phyloP scores from a whole-genome alignment of 2,329 filamentous ascomycete species.

The Nigrograna mackinnonii region DNA sequence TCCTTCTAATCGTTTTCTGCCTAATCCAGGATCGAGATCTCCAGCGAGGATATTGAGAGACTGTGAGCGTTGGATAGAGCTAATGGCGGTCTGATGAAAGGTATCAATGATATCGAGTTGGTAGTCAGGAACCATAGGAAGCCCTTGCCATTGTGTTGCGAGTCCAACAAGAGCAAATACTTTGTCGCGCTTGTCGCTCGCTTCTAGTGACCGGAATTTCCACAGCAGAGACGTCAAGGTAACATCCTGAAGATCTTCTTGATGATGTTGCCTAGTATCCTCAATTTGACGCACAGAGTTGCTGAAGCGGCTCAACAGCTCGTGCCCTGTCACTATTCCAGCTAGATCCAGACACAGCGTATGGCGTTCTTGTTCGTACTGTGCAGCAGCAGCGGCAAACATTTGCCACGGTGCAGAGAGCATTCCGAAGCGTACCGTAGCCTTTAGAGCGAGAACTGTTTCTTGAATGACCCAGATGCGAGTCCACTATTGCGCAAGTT shows the following conservation, averaged over 20 bases:
- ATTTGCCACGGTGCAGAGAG: constrained; percentile 24
- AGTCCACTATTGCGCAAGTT: constrained; percentile 15
- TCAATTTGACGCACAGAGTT: constrained; percentile 18
- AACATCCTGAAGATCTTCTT: neutral
- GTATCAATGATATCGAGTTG: constrained; percentile 2
- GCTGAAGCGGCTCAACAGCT: constrained; percentile 15
- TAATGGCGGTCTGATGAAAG: constrained; percentile 10
- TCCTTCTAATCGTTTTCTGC: constrained; percentile 13
- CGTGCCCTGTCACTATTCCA: constrained; percentile 12
- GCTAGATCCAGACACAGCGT: constrained; percentile 10
- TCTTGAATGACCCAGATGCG: constrained; percentile 27
- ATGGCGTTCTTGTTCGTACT: constrained; percentile 15
- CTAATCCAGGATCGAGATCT: constrained; percentile 16
- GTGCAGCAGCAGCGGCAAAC: constrained; percentile 18
- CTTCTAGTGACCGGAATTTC: constrained; percentile 19
- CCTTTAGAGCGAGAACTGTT: constrained; percentile 20
- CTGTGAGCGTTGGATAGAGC: constrained; percentile 10
- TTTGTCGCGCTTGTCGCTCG: constrained; percentile 23
- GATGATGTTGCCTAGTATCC: constrained; percentile 10
- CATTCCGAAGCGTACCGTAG: constrained; percentile 17
- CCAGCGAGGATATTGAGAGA: constrained; percentile 17
- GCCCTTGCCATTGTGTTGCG: constrained; percentile 16
- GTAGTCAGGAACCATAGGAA: constrained; percentile 15
- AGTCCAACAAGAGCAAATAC: constrained; percentile 19
- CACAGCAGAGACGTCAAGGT: constrained; percentile 16